Evolutionary conservation across 139 green algal genomes (phyloP).

Genomic region (Gonium pectorale): DNA sequence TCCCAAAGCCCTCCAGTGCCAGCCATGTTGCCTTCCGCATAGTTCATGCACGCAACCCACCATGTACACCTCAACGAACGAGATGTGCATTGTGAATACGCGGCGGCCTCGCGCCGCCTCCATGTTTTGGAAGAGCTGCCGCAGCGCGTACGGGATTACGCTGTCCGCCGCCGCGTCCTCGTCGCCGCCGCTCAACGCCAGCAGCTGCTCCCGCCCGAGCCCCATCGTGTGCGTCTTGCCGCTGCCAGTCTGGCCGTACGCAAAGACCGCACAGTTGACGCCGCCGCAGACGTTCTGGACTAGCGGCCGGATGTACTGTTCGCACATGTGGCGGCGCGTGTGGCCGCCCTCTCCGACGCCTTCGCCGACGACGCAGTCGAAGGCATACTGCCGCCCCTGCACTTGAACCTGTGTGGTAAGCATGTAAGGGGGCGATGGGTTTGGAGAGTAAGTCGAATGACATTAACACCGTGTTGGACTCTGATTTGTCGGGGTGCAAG

Average conservation of each 20-base stretch:
- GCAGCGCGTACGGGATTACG: constrained; percentile 34
- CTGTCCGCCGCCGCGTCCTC: not conserved
- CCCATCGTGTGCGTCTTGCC: constrained; percentile 98
- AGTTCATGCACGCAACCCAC: constrained; percentile 5
- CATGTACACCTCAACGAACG: constrained; percentile 41
- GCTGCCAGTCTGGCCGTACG: constrained; percentile 95
- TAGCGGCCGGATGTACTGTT: constrained; percentile 66
- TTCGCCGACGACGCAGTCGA: constrained; percentile 25
- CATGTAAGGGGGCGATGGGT: too few relatives aligned
- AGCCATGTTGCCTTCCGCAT: too few relatives aligned
- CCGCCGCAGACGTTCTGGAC: constrained; percentile 80
- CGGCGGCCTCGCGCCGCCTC: not conserved
- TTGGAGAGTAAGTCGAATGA: too few relatives aligned
- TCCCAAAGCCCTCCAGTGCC: too few relatives aligned
- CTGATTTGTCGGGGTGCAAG: too few relatives aligned
- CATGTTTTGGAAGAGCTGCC: constrained; percentile 18
- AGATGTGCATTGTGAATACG: constrained; percentile 5
- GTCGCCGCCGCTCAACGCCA: not conserved
- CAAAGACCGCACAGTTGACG: constrained; percentile 94
- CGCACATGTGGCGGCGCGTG: constrained; percentile 71
- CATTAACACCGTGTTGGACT: too few relatives aligned
- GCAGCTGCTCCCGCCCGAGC: constrained; percentile 30
- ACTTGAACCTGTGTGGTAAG: not conserved
- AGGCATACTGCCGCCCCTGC: constrained; percentile 22
- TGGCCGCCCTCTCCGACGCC: constrained; percentile 23